Evolutionary conservation across 768 basidiomycete genomes (phyloP).

Genomic region (Collybiopsis confluens): DNA sequence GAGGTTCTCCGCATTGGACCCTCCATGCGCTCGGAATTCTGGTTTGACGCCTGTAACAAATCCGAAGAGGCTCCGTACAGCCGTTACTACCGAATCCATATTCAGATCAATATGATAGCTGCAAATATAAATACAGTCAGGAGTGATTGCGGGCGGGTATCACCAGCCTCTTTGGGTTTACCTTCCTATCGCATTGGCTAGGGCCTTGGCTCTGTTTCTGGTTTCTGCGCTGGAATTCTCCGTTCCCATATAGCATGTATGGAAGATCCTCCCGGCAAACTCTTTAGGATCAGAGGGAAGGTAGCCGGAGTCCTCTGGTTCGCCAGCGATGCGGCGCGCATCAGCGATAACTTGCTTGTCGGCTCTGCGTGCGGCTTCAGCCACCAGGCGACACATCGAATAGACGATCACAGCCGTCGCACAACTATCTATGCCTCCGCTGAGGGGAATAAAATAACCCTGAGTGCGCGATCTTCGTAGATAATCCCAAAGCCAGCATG

Average conservation of each 20-base stretch:
- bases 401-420: constrained; percentile 94
- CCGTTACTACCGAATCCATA: constrained; percentile 89
- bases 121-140: background rate
- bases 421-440: constrained; percentile 88
- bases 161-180: constrained; percentile 23
- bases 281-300: constrained; percentile 84
- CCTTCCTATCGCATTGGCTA: constrained; percentile 90
- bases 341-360: constrained; percentile 86
- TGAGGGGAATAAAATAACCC: constrained; percentile 78
- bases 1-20: constrained; percentile 83
- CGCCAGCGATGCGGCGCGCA: constrained; percentile 84
- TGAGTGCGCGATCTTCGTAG: constrained; percentile 88
- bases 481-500: constrained; percentile 99
- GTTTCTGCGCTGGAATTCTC: constrained; percentile 92
- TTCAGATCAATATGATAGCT: constrained; percentile 95
- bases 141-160: background rate
- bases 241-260: constrained; percentile 99
- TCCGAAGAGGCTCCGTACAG: constrained; percentile 77
- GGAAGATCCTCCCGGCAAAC: constrained; percentile 84
- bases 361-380: constrained; percentile 69
- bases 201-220: constrained; percentile 76
- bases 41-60: constrained; percentile 65
- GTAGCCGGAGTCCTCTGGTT: constrained; percentile 76
- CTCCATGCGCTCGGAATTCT: constrained; percentile 84
- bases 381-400: constrained; percentile 93